Percentiles rank a stretch among this genome's conserved stretches.
phyloP scores from a whole-genome alignment of 495 filamentous ascomycete species.

The Pyrenula massariospora region DNA sequence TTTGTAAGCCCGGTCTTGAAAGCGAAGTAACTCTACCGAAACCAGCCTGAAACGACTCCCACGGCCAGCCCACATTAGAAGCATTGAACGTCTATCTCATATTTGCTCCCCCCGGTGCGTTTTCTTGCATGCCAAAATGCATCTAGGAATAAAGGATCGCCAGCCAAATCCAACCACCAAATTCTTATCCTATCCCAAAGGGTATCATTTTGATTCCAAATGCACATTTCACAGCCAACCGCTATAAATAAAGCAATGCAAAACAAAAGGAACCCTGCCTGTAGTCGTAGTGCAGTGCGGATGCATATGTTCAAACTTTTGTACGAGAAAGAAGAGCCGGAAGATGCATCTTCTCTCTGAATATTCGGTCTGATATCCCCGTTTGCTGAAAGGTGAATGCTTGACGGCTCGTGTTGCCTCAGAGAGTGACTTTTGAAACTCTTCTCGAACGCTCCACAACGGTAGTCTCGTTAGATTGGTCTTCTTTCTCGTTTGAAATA shows the following conservation, averaged over 20 bases:
- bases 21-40: not conserved
- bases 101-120: not conserved
- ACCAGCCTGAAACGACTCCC: not conserved
- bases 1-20: not conserved
- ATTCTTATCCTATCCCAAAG: not conserved
- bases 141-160: not conserved
- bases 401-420: not conserved
- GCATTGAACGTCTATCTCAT: not conserved
- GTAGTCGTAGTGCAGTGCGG: not conserved
- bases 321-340: not conserved
- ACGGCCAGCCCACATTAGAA: not conserved
- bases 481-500: not conserved
- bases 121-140: not conserved
- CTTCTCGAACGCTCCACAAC: not conserved
- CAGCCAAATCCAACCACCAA: not conserved
- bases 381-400: not conserved
- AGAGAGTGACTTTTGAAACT: not conserved
- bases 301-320: not conserved
- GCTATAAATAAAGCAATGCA: not conserved
- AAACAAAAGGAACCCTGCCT: not conserved
- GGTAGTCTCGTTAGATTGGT: not conserved
- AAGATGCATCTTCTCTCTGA: too few relatives aligned
- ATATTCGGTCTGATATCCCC: not conserved
- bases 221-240: not conserved
- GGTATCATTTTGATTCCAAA: not conserved